Evolutionary conservation across 805 yeast genomes (phyloP), one percentile per base, ranked within the genome.

Genomic region (Isabelozyma heimii): DNA sequence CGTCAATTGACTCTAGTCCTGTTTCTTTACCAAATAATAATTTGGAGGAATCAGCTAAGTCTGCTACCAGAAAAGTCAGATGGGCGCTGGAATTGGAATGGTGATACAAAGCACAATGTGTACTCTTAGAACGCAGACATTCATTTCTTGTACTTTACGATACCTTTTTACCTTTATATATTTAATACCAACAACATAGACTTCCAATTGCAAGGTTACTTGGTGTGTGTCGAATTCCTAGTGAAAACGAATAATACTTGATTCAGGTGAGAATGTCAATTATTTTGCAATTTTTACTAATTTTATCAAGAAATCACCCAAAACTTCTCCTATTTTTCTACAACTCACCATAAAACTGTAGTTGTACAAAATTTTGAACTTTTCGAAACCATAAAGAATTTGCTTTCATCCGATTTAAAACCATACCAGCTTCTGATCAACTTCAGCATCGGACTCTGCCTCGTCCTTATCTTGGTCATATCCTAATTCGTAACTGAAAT

Each of bases 31-130:
- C 17, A 27, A 37, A 13, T 42, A 33, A 16, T 28, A 33, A n/a
- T 12, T 14, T 26, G 35, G 33, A 37, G 10, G 40, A n/a, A 15
- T 15, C 17, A 2, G 1, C 14, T n/a, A 4, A 13, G 40, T 37
- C 4, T 4, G 35, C 51, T 17, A 42, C 38, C n/a, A 58, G 56
- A 45, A 55, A 51, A 30, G 73, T 70, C 37, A 53, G 61, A 46
- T 65, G 73, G 72, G 65, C 67, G 10, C 66, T 60, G 4, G 61
- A 63, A 26, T 61, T 71, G 42, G 75, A 69, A 52, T 70, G 75
- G 75, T 69, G 46, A 55, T 27, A 13, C 13, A 13, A 20, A 8
- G 13, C n/a, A 28, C 35, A 8, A 35, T 6, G 24, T 38, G 24
- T 27, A 38, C 14, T 37, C n/a, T 14, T 37, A 37, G 12, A 37